Evolutionary conservation across 2,329 filamentous ascomycete species (phyloP), one percentile per base, ranked within the genome.

Genomic region (Dothideomycetes sp.): DNA sequence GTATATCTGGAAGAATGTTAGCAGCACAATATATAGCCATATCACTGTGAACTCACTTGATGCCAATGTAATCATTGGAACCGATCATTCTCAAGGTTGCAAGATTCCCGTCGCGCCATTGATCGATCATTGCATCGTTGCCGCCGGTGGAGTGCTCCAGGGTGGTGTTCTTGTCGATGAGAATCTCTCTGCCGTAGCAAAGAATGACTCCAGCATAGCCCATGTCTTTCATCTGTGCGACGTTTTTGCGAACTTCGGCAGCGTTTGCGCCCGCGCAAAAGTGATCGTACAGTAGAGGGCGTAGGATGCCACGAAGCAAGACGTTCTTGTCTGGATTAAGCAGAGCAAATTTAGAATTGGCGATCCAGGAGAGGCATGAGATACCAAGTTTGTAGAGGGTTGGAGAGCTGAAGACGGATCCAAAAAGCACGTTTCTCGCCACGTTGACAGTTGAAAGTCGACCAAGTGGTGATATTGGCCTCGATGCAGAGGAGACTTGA

Each of bases 261-360:
- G 62, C 59, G 37, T 66, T 72, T 19, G 64, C 64, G 0, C 72
- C 72, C 0, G 71, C 72, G 44, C 72, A 75, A 53, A 75, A 75
- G 34, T 75, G 72, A 42, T 72, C 64, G 48, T 75, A 75, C 11
- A 75, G 59, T 7, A 68, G 58, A 36, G 65, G 62, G 46, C 65
- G 65, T 18, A 69, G 52, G 3, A 68, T 51, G 36, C 60, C 54
- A 32, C 66, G 60, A 9, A 74, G 50, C 3, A 71, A 14, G 1
- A 58, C 59, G 47, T 71, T 71, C 12, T 58, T 60, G 38, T 71
- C 66, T 1, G 70, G 65, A 46, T 70, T 66, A 19, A 70, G 52
- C 1, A 71, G 37, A 2, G 56, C 41, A 1, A 58, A 63, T 41
- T 61, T 63, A 3, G 67, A 68, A 38, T 65, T 60, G 2, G 64